phyloP scores from a whole-genome alignment of 2,329 filamentous ascomycete genomes.

The Neopestalotiopsis sp. region DNA sequence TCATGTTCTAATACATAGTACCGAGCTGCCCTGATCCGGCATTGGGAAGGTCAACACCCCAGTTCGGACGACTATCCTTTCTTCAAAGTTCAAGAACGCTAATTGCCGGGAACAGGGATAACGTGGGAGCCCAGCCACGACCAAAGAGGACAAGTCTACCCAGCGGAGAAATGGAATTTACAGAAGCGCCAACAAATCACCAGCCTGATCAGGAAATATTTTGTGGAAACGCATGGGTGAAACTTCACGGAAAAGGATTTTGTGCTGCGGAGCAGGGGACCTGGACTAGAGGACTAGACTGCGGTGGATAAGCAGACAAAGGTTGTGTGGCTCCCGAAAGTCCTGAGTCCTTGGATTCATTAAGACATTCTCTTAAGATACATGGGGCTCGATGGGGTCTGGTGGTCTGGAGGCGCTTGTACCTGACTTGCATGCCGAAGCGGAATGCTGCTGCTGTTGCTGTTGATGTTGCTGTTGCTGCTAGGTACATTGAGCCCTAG shows the following conservation, averaged over 20 bases:
- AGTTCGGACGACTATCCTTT: conserved; percentile 9
- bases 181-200: conserved; percentile 8
- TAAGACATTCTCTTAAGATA: not conserved
- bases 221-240: conserved; percentile 15
- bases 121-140: conserved; percentile 4
- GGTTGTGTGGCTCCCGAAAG: not conserved
- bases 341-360: conserved; percentile 13
- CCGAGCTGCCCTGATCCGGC: conserved; percentile 11
- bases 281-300: not conserved
- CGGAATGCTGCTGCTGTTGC: conserved; percentile 4
- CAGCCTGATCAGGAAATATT: conserved; percentile 5
- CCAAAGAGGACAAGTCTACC: not conserved
- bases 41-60: conserved; percentile 9
- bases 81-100: not conserved
- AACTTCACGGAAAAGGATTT: conserved; percentile 2
- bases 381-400: not conserved
- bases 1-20: conserved; percentile 11
- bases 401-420: conserved; percentile 7
- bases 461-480: not conserved
- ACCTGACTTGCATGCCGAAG: not conserved
- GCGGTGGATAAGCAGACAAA: conserved; percentile 12
- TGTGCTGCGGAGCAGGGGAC: conserved; percentile 5
- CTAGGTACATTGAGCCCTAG: not conserved
- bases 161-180: not conserved
- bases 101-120: conserved; percentile 4